Evolutionary conservation across 768 basidiomycete species (phyloP).

Genomic region (Mycena capillaripes): DNA sequence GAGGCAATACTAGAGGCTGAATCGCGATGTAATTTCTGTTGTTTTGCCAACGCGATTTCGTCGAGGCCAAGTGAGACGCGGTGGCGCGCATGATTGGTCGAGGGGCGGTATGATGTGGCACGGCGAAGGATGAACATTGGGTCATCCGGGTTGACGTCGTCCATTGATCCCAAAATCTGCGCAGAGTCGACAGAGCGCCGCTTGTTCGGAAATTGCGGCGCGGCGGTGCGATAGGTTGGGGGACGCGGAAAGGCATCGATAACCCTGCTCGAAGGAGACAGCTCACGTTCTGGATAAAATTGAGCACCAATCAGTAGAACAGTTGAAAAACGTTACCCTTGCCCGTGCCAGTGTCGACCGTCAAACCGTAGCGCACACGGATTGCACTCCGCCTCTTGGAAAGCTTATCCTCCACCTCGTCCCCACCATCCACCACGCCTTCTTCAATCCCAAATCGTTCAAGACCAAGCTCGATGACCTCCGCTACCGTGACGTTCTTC

Average conservation of each 20-base stretch:
- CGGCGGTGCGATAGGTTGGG: constrained; percentile 76
- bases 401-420: constrained; percentile 96
- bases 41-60: constrained; percentile 76
- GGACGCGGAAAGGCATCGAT: constrained; percentile 87
- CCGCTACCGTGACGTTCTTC: constrained; percentile 95
- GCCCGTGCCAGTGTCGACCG: constrained; percentile 64
- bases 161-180: constrained; percentile 74
- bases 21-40: constrained; percentile 79
- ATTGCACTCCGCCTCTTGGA: constrained; percentile 83
- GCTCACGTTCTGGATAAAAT: constrained; percentile 73
- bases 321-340: constrained; percentile 67
- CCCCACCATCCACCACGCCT: constrained; percentile 98
- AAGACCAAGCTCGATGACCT: constrained; percentile 93
- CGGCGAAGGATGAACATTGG: constrained; percentile 93
- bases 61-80: constrained; percentile 85
- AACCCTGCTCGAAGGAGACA: constrained; percentile 85
- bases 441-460: constrained; percentile 96
- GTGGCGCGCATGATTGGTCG: constrained; percentile 67
- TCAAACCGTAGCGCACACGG: constrained; percentile 88
- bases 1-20: constrained; percentile 73
- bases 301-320: constrained; percentile 8
- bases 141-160: constrained; percentile 87
- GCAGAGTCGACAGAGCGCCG: constrained; percentile 91
- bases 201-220: constrained; percentile 73
- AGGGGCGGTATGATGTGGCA: constrained; percentile 79